phyloP scores from a whole-genome alignment of 495 filamentous ascomycete species.

The Tuber melanosporum region DNA sequence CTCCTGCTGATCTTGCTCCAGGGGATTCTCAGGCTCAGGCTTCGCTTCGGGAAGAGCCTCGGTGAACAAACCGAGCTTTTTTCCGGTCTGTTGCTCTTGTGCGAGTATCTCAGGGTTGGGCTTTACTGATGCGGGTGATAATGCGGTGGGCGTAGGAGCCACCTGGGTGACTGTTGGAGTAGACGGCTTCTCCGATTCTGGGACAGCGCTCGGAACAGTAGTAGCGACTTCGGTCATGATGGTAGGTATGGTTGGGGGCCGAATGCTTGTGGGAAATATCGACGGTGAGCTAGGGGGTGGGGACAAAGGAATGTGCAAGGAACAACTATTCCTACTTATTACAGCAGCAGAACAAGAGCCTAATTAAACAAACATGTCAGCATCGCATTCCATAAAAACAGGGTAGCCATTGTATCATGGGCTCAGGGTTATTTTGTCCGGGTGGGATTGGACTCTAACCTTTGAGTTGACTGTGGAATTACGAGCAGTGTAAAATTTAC shows the following conservation, averaged over 20 bases:
- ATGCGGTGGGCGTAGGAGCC: background rate
- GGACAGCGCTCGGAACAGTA: background rate
- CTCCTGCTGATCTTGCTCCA: slow-evolving; percentile 69
- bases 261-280: background rate
- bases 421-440: background rate
- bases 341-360: background rate
- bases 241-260: background rate
- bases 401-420: background rate
- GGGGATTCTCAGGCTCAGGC: slow-evolving; percentile 49
- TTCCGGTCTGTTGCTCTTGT: slow-evolving; percentile 31
- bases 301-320: background rate
- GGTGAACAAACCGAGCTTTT: slow-evolving; percentile 56
- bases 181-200: background rate
- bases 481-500: background rate
- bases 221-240: background rate
- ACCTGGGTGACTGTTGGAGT: background rate
- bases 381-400: background rate
- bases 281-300: background rate
- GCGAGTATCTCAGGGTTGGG: slow-evolving; percentile 18
- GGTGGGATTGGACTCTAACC: background rate
- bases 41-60: slow-evolving; percentile 54
- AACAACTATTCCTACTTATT: background rate
- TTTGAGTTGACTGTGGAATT: background rate
- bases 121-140: background rate
- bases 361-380: background rate